phyloP scores from a whole-genome alignment of 2,329 filamentous ascomycete species.

The Pseudocercospora eumusae region DNA sequence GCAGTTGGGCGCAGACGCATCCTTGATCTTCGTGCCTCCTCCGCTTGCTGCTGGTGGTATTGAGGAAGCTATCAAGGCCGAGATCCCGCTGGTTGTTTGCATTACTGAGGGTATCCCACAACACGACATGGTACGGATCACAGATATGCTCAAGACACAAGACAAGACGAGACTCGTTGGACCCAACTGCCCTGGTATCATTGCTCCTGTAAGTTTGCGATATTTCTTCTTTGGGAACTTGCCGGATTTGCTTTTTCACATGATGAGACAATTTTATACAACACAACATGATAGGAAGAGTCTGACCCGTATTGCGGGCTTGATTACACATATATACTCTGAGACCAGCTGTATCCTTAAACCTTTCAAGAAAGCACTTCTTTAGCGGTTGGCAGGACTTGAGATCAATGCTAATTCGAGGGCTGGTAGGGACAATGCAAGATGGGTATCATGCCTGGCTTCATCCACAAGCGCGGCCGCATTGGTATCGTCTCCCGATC shows the following conservation, averaged over 20 bases:
- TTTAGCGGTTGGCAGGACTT: background rate
- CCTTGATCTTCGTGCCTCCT: slow-evolving; percentile 95
- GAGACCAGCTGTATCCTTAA: slow-evolving; percentile 22
- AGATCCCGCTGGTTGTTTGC: slow-evolving; percentile 92
- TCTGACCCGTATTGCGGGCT: slow-evolving; percentile 38
- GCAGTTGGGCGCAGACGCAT: slow-evolving; percentile 85
- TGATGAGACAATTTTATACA: slow-evolving; percentile 34
- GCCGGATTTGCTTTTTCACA: slow-evolving; percentile 15
- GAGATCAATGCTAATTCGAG: slow-evolving; percentile 15
- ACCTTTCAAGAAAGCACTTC: background rate
- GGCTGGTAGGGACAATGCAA: slow-evolving; percentile 89
- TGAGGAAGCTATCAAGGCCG: slow-evolving; percentile 90
- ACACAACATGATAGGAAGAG: slow-evolving; percentile 43
- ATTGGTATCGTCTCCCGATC: slow-evolving; percentile 98
- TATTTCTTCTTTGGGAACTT: slow-evolving; percentile 13
- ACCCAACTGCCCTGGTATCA: slow-evolving; percentile 98
- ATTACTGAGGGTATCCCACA: slow-evolving; percentile 98
- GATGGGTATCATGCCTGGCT: slow-evolving; percentile 99
- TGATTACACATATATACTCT: slow-evolving; percentile 35
- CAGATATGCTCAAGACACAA: slow-evolving; percentile 95
- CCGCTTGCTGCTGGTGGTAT: slow-evolving; percentile 91
- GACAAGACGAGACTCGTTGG: slow-evolving; percentile 94
- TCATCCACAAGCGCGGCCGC: slow-evolving; percentile 99
- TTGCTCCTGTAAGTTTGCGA: slow-evolving; percentile 63
- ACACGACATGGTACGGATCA: slow-evolving; percentile 99